Conservation (phyloP, 164 flowering plant species). For the Macadamia integrifolia region DNA sequence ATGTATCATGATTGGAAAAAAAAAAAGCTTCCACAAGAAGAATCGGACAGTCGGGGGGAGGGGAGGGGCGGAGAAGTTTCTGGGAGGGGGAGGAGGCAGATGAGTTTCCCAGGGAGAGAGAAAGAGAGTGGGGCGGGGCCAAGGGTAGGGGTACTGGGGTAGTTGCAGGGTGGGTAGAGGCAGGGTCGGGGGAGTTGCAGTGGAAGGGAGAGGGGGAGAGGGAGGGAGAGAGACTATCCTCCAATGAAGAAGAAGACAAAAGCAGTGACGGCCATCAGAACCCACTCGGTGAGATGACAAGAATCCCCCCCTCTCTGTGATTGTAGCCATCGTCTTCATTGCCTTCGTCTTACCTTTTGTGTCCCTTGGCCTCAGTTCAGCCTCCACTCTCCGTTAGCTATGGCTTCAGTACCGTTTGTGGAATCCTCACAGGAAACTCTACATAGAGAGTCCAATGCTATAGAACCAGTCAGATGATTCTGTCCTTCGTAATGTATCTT, state of each 20-base stretch:
- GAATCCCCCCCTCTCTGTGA: slow-evolving; percentile 3
- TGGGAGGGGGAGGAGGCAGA: no score
- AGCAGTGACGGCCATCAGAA: neutral
- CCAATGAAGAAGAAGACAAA: slow-evolving; percentile 8
- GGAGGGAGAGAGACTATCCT: neutral
- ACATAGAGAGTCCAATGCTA: slow-evolving; percentile 42
- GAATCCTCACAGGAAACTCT: slow-evolving; percentile 44
- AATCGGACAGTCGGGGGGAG: no score
- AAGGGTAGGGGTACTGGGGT: no score
- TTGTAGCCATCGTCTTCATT: slow-evolving; percentile 1
- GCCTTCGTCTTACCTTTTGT: slow-evolving; percentile 7
- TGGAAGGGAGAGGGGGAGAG: no score
- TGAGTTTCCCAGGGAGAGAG: no score
- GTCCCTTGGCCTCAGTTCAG: slow-evolving; percentile 47
- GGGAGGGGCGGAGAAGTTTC: no score
- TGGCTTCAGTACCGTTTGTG: slow-evolving; percentile 63
- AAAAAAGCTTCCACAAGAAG: no score
- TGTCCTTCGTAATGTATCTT: slow-evolving; percentile 47
- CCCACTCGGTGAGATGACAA: slow-evolving; percentile 35
- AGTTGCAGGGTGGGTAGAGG: no score
- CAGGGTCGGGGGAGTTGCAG: no score
- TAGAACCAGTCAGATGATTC: neutral
- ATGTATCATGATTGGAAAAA: no score
- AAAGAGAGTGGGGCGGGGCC: no score
- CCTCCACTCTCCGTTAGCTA: slow-evolving; percentile 49